A percentile compares a stretch with the other conserved stretches of the same genome.
Conservation (phyloP, 352 stramenopile genomes). For the Pythium aquatile region DNA sequence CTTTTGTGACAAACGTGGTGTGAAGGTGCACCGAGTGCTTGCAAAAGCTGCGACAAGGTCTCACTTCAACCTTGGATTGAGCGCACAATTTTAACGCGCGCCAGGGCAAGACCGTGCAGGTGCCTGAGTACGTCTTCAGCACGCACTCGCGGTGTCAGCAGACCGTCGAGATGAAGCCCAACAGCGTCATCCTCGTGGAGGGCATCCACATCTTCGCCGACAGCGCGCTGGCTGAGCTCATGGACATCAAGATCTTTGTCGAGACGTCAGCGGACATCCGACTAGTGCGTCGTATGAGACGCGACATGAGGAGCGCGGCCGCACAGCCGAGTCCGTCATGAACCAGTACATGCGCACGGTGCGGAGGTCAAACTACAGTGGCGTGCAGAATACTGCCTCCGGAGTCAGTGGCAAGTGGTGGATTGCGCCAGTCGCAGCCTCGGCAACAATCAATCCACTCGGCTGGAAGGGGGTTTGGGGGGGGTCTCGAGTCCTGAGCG, state of each 20-base stretch:
- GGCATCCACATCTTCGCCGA: constrained; percentile 97
- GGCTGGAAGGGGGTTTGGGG: too few species aligned
- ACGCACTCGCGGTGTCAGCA: constrained; percentile 89
- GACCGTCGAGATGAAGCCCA: constrained; percentile 80
- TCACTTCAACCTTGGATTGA: too few species aligned
- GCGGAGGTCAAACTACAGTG: too few species aligned
- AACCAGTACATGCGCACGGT: constrained; percentile 97
- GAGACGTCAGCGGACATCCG: constrained; percentile 95
- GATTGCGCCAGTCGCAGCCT: too few species aligned
- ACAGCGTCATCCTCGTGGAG: constrained; percentile 94
- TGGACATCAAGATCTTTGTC: constrained; percentile 98
- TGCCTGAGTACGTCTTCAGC: constrained; percentile 95
- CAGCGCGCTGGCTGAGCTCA: constrained; percentile 81
- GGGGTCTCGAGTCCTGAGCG: too few species aligned
- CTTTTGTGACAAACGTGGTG: too few species aligned
- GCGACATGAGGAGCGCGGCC: constrained; percentile 95
- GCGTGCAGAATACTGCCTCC: too few species aligned
- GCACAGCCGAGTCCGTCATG: constrained; percentile 94
- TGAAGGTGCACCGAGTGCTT: too few species aligned
- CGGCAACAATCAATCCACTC: too few species aligned
- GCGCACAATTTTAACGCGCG: too few species aligned
- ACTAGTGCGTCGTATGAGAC: constrained; percentile 90
- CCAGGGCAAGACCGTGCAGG: constrained; percentile 81
- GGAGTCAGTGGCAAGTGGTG: too few species aligned
- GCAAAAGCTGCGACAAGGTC: too few species aligned